Evolutionary conservation across 192 early-diverging fungal genomes (phyloP), one percentile per base, ranked within the genome.

Genomic region (Chytriomyces confervae): DNA sequence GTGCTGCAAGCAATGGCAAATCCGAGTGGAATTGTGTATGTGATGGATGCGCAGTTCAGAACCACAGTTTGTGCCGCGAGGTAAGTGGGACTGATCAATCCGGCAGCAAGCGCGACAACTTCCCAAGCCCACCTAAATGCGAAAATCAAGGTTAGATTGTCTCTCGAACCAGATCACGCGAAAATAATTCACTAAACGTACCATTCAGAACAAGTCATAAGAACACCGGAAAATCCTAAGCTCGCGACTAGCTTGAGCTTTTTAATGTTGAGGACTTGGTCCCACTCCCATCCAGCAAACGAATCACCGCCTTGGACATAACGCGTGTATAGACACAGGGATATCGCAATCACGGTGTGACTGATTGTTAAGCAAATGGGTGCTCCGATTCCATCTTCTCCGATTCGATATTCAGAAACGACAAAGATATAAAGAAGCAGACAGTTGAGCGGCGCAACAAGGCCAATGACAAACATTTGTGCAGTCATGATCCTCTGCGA

Each of bases 401-500:
- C 81, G 18, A 92, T 67, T 44, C 43, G 63, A 7, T 27, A 66
- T 23, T 43, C 36, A 13, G 23, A 65, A 24, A 65, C 27, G 53
- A 57, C 94, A 16, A 98, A 79, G 2, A 86, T 45, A 61, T 93
- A 97, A 81, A 92, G 96, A 72, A 92, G 79, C 24, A 91, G 69
- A 0, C 93, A 78, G 75, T 95, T 94, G 53, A 95, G 62, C 7
- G 93, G 93, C 47, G 91, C 70, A 5, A 89, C 89, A 53, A 92
- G 81, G 23, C 91, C 50, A 24, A 95, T 83, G 20, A 96, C 87
- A 66, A 85, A 88, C 20, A 94, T 93, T 44, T 85, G 86, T 1
- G 93, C 94, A 43, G 91, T 87, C 97, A 98, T 95, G 75, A 92
- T 91, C 10, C 84, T 86, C 84, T 98, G 96, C 0, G 91, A 91